Percentiles rank a stretch among this genome's conserved stretches.
These are phyloP conservation scores for Clitopilus passeckerianus DNA, from an alignment of 768 basidiomycete genomes.

Conservation along the genomic window DNA sequence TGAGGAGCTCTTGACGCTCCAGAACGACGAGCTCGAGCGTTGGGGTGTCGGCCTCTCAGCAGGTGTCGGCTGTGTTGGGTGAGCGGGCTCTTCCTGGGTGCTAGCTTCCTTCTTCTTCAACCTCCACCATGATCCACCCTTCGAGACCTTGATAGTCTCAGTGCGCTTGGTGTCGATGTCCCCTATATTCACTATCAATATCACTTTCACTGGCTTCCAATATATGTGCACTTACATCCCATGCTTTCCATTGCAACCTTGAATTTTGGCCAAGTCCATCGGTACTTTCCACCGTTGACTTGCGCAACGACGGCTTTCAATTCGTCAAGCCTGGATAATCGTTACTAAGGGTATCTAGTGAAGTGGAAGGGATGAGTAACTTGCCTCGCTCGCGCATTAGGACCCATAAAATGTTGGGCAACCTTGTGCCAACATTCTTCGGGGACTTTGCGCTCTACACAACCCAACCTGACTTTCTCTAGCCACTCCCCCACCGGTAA, in stretches of 20 bases:
- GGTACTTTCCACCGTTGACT: constrained; percentile 72
- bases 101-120: constrained; percentile 39
- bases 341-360: background rate
- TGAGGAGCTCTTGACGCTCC: constrained; percentile 20
- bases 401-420: constrained; percentile 71
- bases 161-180: constrained; percentile 56
- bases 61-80: constrained; percentile 9
- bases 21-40: constrained; percentile 20
- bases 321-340: constrained; percentile 45
- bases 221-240: constrained; percentile 56
- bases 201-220: background rate
- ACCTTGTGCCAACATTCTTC: constrained; percentile 83
- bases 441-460: constrained; percentile 63
- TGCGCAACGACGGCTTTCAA: constrained; percentile 70
- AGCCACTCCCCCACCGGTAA: constrained; percentile 70
- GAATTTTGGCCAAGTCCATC: constrained; percentile 84
- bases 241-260: constrained; percentile 74
- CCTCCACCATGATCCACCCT: constrained; percentile 14
- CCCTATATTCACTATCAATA: constrained; percentile 37
- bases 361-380: background rate
- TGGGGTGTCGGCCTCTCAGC: constrained; percentile 11
- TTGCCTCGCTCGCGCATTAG: constrained; percentile 47
- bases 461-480: constrained; percentile 66
- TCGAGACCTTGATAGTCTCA: constrained; percentile 35
- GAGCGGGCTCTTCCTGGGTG: constrained; percentile 14